Percentiles rank a stretch among this genome's conserved stretches.
Evolutionary conservation across 2,329 filamentous ascomycete genomes (phyloP).

Genomic region (Periglandula ipomoeae): DNA sequence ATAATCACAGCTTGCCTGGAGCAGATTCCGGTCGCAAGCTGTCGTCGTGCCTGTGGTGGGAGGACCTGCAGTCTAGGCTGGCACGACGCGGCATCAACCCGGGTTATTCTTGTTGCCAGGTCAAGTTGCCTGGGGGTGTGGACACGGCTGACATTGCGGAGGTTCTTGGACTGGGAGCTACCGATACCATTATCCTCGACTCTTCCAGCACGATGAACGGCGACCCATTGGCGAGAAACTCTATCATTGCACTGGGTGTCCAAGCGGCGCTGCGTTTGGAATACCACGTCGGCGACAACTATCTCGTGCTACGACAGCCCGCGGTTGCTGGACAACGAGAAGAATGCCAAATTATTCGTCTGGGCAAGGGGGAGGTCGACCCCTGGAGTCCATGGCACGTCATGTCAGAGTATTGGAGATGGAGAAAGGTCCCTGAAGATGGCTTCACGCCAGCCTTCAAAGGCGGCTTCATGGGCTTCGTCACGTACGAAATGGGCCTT

Average conservation of each 20-base stretch:
- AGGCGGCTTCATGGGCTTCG: constrained; percentile 76
- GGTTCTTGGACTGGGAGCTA: constrained; percentile 28
- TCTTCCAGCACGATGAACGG: constrained; percentile 45
- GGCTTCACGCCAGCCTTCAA: constrained; percentile 49
- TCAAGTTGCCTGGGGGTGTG: constrained; percentile 36
- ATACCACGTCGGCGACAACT: constrained; percentile 41
- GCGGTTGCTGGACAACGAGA: constrained; percentile 10
- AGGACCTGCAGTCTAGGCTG: constrained; percentile 17
- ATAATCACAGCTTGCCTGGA: constrained; percentile 6
- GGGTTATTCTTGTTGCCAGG: constrained; percentile 29
- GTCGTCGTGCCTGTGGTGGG: constrained; percentile 15
- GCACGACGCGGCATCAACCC: constrained; percentile 20
- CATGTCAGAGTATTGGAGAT: constrained; percentile 35
- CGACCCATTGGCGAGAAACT: constrained; percentile 45
- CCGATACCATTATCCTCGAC: constrained; percentile 48
- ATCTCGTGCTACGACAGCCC: constrained; percentile 21
- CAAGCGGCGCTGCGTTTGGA: constrained; percentile 47
- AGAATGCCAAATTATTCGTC: constrained; percentile 18
- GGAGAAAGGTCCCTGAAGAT: constrained; percentile 15
- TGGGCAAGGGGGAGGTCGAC: constrained; percentile 15
- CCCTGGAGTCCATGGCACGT: constrained; percentile 39
- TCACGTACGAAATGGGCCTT: constrained; percentile 77
- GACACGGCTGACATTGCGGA: constrained; percentile 48
- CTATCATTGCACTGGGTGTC: constrained; percentile 62
- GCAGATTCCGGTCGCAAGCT: constrained; percentile 13